phyloP scores from a whole-genome alignment of 2,329 filamentous ascomycete genomes.

The Clonostachys byssicola region DNA sequence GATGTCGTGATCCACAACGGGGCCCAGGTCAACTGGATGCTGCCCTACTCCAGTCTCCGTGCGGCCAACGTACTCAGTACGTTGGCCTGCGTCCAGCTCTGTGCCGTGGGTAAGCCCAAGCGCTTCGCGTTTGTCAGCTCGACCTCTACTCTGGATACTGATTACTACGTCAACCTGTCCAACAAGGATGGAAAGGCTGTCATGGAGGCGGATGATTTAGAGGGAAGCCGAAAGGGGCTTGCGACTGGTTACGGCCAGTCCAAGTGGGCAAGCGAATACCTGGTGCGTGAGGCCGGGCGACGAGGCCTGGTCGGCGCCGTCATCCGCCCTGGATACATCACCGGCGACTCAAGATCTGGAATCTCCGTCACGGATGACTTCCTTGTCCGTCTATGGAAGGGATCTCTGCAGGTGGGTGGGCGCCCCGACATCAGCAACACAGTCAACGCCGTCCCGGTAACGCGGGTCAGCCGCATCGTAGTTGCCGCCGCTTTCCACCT shows the following conservation, averaged over 20 bases:
- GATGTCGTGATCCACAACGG: constrained; percentile 83
- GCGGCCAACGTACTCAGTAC: constrained; percentile 78
- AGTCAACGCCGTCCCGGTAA: constrained; percentile 84
- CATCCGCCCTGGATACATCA: constrained; percentile 80
- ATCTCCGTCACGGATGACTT: constrained; percentile 84
- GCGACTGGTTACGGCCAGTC: constrained; percentile 87
- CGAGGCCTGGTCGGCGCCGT: constrained; percentile 74
- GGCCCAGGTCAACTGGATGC: constrained; percentile 77
- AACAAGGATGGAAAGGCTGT: constrained; percentile 58
- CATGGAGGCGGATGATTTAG: constrained; percentile 72
- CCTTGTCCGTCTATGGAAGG: constrained; percentile 80
- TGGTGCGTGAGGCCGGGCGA: constrained; percentile 74
- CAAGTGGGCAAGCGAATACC: constrained; percentile 73
- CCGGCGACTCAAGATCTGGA: constrained; percentile 65
- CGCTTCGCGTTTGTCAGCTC: constrained; percentile 70
- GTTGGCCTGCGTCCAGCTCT: constrained; percentile 71
- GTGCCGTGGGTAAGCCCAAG: constrained; percentile 74
- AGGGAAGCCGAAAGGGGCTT: constrained; percentile 71
- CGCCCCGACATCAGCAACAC: constrained; percentile 80
- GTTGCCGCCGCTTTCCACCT: constrained; percentile 64
- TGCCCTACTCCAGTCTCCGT: constrained; percentile 70
- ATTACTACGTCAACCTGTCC: constrained; percentile 75
- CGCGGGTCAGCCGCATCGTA: constrained; percentile 77
- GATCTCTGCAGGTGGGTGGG: constrained; percentile 72
- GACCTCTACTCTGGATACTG: constrained; percentile 76